Base-by-base conservation (phyloP, 208 protist genomes). In the Acanthamoeba quina region DNA sequence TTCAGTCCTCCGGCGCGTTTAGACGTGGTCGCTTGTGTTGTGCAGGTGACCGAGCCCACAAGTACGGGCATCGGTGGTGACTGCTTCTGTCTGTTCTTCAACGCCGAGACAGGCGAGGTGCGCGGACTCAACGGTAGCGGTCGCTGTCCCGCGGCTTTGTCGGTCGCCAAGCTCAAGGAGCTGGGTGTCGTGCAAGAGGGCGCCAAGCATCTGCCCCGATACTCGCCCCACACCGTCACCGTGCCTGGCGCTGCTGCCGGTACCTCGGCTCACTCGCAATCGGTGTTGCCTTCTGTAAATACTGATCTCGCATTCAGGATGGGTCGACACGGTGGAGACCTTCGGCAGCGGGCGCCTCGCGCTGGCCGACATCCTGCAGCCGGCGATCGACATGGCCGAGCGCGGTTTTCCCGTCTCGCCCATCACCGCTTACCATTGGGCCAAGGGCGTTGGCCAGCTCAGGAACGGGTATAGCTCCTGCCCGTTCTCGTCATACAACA, bases 21-120 rank as follows among this genome's bases (percentile, higher is more conserved):
- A 37, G 37, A 37, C 37, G 19, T 62, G 21, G 19, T 94, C 47
- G 31, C 66, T 17, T 76, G 49, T 89, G 24, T 0, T 52, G 7
- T 54, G n/a, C 37, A 86, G 74, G 94, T 96, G 29, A 64, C 89
- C 13, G 95, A 96, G 89, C 94, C 95, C 3, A 92, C 94, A 24
- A 93, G 66, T 58, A 98, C 96, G n/a, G 97, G 97, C 19, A 95
- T 98, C 9, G 97, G 97, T 31, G 97, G 97, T 29, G 97, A 98
- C 66, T 80, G 49, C 26, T 98, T 98, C 89, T 86, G 76, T 7
- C 89, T 98, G 9, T 97, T 94, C 88, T 98, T 85, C 62, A 76
- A 96, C 78, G 83, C 64, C 2, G 90, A 74, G 17, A 95, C 54
- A 0, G 72, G 94, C 26, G 89, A 60, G 17, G 95, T 98, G 21